Evolutionary conservation across 768 basidiomycete species (phyloP), one percentile per base, ranked within the genome.

Genomic region (Candolleomyces eurysporus): DNA sequence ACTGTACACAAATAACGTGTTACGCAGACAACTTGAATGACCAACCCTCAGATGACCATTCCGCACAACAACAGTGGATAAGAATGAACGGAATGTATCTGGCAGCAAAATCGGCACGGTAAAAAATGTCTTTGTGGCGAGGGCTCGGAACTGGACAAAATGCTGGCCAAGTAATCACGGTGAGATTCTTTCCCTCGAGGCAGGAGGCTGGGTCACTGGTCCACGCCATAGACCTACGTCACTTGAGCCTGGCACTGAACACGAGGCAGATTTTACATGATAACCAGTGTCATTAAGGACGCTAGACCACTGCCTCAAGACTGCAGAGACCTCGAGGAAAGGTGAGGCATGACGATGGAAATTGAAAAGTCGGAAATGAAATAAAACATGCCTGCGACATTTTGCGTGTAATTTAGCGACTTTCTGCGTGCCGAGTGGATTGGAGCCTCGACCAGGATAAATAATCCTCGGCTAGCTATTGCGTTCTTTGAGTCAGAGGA

Each of bases 151-250:
- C 54, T 42, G 54, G 54, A 36, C 9, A 13, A 19, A 36, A 19
- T 36, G 6, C 54, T 56, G n/a, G 40, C 54, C 32, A 56, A 43
- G 36, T 16, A 56, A 56, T 43, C 54, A 56, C n/a, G 54, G 54
- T 1, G 30, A 31, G 42, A 43, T 39, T 43, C 42, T 43, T 61
- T 57, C 46, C 71, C 71, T 70, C 70, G 70, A 70, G 70, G 70
- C 70, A 69, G 36, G 11, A 36, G 60, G 48, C 45, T 52, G 54
- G 63, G 65, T 66, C 64, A 61, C 59, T 61, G 62, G 64, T 69
- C 66, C 69, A 68, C 69, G 69, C 62, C 62, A 45, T 46, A 26
- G 64, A 68, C 66, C 68, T 66, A 63, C 49, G 48, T 48, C 49
- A 58, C 57, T 17, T 22, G 39, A 36, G 39, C 49, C 45, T 48